phyloP scores from a whole-genome alignment of 1,139 yeast genomes.

The Diutina sp. region DNA sequence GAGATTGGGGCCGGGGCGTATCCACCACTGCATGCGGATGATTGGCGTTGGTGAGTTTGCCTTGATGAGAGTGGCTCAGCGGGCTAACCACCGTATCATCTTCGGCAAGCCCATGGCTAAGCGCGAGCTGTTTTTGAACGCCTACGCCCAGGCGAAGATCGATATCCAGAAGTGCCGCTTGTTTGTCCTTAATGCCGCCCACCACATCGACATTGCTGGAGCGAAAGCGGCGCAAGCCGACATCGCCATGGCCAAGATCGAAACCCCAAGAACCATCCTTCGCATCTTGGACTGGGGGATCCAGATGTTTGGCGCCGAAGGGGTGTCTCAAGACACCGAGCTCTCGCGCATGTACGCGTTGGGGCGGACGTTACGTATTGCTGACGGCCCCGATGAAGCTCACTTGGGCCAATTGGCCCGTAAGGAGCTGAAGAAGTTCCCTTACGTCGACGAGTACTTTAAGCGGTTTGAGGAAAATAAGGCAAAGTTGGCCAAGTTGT shows the following conservation, averaged over 20 bases:
- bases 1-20: constrained; percentile 60
- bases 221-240: constrained; percentile 47
- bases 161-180: constrained; percentile 46
- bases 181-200: constrained; percentile 54
- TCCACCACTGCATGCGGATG: constrained; percentile 65
- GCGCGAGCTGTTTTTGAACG: constrained; percentile 39
- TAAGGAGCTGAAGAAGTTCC: constrained; percentile 24
- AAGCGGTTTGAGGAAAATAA: constrained; percentile 9
- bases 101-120: constrained; percentile 43
- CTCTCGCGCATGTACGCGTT: constrained; percentile 44
- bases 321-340: constrained; percentile 52
- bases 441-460: constrained; percentile 21
- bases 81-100: constrained; percentile 44
- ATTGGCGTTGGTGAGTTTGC: constrained; percentile 59
- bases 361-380: constrained; percentile 50
- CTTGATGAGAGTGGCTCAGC: constrained; percentile 34
- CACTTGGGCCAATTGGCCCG: constrained; percentile 52
- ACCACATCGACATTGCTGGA: constrained; percentile 43
- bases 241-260: constrained; percentile 60
- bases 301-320: constrained; percentile 62
- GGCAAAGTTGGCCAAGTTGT: constrained; percentile 14
- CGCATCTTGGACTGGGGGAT: constrained; percentile 53
- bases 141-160: constrained; percentile 45
- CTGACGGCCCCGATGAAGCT: constrained; percentile 72
- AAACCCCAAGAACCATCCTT: constrained; percentile 46